phyloP scores from a whole-genome alignment of 2,329 filamentous ascomycete genomes.

The Scedosporium dehoogii region DNA sequence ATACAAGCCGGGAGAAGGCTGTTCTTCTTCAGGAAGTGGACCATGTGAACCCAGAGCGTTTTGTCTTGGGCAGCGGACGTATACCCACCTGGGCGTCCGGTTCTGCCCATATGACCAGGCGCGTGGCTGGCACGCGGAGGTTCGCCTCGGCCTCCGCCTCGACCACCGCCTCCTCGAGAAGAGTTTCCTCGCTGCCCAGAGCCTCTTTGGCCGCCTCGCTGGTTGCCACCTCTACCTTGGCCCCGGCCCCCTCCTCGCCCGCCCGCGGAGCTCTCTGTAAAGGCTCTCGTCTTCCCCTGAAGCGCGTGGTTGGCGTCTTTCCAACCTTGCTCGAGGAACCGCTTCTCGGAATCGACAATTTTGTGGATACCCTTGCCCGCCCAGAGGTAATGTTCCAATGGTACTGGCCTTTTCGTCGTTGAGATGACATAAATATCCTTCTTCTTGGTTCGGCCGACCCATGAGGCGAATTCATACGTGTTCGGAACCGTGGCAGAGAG shows the following conservation, averaged over 20 bases:
- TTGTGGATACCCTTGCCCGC: conserved; percentile 86
- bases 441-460: conserved; percentile 96
- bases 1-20: conserved; percentile 86
- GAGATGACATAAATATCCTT: conserved; percentile 99
- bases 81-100: conserved; percentile 74
- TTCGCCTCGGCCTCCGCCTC: conserved; percentile 43
- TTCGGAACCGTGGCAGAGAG: conserved; percentile 96
- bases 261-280: conserved; percentile 21
- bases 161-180: conserved; percentile 39
- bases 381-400: conserved; percentile 94
- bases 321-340: conserved; percentile 86
- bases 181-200: conserved; percentile 30
- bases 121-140: conserved; percentile 49
- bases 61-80: conserved; percentile 89
- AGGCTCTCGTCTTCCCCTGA: conserved; percentile 66
- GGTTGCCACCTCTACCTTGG: conserved; percentile 10
- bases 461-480: conserved; percentile 94
- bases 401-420: conserved; percentile 88
- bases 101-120: conserved; percentile 81
- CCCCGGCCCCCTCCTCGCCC: conserved; percentile 24
- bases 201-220: conserved; percentile 11
- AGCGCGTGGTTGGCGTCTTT: conserved; percentile 81
- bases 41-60: conserved; percentile 92
- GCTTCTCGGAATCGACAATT: conserved; percentile 88
- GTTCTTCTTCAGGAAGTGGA: conserved; percentile 81